phyloP scores from a whole-genome alignment of 257 asterid genomes.

The Solanum dulcamara region DNA sequence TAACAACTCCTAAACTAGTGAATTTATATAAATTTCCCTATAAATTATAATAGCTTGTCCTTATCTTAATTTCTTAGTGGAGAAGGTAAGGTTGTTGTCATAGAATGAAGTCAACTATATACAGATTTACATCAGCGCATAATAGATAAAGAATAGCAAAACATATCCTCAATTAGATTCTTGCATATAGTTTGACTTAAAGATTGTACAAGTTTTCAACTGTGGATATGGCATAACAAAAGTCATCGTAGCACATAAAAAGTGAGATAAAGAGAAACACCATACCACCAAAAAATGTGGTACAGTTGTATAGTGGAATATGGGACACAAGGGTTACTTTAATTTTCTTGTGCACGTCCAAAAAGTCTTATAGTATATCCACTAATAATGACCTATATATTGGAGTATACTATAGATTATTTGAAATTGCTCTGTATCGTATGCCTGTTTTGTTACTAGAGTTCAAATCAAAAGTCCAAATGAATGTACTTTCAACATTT shows the following conservation, averaged over 20 bases:
- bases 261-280: neutral
- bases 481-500: neutral
- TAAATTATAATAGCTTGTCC: too few relatives aligned
- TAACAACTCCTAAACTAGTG: too few relatives aligned
- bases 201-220: neutral
- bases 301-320: neutral
- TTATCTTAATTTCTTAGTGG: neutral
- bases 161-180: neutral
- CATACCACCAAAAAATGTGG: too few relatives aligned
- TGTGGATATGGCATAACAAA: neutral
- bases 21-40: too few relatives aligned
- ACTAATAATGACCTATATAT: neutral
- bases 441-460: neutral
- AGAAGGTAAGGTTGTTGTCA: neutral
- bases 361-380: neutral
- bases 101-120: neutral
- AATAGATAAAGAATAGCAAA: neutral
- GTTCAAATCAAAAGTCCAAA: neutral
- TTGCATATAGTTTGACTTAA: neutral
- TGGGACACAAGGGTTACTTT: neutral
- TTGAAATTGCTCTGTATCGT: neutral
- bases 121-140: neutral
- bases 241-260: neutral
- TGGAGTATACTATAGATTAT: neutral
- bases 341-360: neutral